A percentile compares a stretch with the other conserved stretches of the same genome.
Conservation (phyloP, 1,284 basidiomycete species). For the Ustilago shanxiensis region DNA sequence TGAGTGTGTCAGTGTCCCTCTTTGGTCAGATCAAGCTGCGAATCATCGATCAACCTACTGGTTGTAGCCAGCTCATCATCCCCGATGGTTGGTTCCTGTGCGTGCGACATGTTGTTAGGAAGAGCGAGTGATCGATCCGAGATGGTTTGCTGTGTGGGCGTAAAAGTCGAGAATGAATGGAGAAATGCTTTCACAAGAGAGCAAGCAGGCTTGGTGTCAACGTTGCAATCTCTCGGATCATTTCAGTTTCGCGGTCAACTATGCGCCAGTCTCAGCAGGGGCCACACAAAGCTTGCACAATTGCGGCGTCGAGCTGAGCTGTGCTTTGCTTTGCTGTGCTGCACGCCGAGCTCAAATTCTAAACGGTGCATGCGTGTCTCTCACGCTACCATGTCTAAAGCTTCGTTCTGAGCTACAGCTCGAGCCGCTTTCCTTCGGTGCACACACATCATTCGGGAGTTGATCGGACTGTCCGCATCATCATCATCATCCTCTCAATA, state of each 20-base stretch:
- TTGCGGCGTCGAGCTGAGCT: not conserved
- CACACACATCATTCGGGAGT: not conserved
- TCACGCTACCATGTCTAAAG: not conserved
- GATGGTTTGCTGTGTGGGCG: constrained; percentile 14
- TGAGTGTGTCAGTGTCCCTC: not conserved
- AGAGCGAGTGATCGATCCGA: not conserved
- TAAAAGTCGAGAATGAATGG: not conserved
- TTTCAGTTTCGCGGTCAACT: not conserved
- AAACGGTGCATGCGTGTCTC: constrained; percentile 1
- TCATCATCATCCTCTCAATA: not conserved
- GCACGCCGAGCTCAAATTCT: not conserved
- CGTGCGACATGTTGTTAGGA: constrained; percentile 51
- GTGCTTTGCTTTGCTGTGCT: not conserved
- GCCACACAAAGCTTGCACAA: not conserved
- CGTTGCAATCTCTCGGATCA: no score
- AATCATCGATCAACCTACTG: constrained; percentile 20
- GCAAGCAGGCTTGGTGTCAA: no score
- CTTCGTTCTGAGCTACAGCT: not conserved
- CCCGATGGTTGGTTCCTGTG: constrained; percentile 46
- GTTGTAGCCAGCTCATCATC: constrained; percentile 58
- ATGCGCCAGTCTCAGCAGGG: not conserved
- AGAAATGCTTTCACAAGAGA: constrained; percentile 14
- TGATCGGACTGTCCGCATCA: not conserved
- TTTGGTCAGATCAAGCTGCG: not conserved
- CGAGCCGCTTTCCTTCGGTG: not conserved